A percentile compares a stretch with the other conserved stretches of the same genome.
These are phyloP conservation scores for Malassezia caprae DNA, from an alignment of 1,284 basidiomycete species.

Conservation along the genomic window DNA sequence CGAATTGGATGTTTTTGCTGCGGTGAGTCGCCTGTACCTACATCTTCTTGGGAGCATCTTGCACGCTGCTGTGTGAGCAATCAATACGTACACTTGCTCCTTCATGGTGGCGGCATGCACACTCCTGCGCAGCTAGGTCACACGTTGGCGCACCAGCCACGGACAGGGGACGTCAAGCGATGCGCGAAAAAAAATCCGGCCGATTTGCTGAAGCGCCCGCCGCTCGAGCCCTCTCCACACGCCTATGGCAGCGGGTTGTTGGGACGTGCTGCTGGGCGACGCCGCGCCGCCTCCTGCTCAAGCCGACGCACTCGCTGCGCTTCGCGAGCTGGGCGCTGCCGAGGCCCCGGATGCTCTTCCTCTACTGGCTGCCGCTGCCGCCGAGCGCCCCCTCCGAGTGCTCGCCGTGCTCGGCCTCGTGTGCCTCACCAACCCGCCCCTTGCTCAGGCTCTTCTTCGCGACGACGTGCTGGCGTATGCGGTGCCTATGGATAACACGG, in stretches of 20 bases:
- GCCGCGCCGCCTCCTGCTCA: background rate
- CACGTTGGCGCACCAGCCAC: background rate
- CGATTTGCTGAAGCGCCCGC: background rate
- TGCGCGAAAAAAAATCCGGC: background rate
- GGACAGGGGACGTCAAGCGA: background rate
- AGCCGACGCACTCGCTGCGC: background rate
- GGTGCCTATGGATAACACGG: background rate
- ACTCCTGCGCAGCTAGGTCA: background rate
- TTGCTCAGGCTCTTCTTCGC: conserved; percentile 1
- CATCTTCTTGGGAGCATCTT: conserved; percentile 47
- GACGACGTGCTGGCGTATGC: background rate
- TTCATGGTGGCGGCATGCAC: conserved; percentile 29
- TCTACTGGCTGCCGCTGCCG: background rate
- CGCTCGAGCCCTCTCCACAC: background rate
- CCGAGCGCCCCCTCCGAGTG: background rate
- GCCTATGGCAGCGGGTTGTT: background rate
- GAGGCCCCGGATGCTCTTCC: background rate
- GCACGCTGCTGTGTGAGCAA: conserved; percentile 14
- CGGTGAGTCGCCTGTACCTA: background rate
- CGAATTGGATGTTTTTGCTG: conserved; percentile 48
- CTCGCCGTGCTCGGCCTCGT: background rate
- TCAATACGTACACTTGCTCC: conserved; percentile 32
- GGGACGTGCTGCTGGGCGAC: background rate
- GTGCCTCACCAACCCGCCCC: background rate
- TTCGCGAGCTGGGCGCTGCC: background rate